Base-by-base conservation (phyloP, 164 flowering plant genomes). In the Annona squamosa region DNA sequence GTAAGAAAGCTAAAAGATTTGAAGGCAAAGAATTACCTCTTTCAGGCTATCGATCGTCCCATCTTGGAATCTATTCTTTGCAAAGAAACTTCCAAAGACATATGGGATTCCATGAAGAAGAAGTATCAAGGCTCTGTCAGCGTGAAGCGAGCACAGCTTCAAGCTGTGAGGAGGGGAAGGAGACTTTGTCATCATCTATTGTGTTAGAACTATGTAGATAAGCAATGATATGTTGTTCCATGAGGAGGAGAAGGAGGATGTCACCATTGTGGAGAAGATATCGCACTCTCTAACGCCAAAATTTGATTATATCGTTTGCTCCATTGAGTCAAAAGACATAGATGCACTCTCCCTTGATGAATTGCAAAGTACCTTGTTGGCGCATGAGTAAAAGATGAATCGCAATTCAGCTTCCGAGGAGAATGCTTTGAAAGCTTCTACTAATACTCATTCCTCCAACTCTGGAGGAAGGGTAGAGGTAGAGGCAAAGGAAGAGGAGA, bases 141-240 rank as follows among this genome's bases (percentile, higher is more conserved):
- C 19, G 71, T 57, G 74, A 79, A 73, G 68, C 68, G 79, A 63
- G 76, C 70, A 19, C 67, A 68, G 19, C 78, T 79, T 72, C 81
- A 75, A 73, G 67, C 71, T 6, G 56, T 73, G 2, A n/a, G 64
- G 3, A 63, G 41, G 13, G 17, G 48, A 64, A 9, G 75, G 61
- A 5, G 79, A 79, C 6, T 76, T 61, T 16, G 48, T 79, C 4
- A 45, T 66, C 0, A 26, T n/a, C 48, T 73, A 61, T 19, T 65
- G 0, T 71, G 65, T 69, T 0, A 69, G 77, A 18, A 70, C 77
- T 18, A 72, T 78, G 70, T 70, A 0, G 37, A 65, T 75, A 0
- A 37, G 56, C 26, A 63, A 73, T 42, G 65, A 77, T 16, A 73
- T 69, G 73, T 4, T 63, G 26, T 65, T 77, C 68, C 71, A 70